A percentile compares a stretch with the other conserved stretches of the same genome.
Evolutionary conservation across 1,284 basidiomycete genomes (phyloP).

Genomic region (Pseudozyma pruni): DNA sequence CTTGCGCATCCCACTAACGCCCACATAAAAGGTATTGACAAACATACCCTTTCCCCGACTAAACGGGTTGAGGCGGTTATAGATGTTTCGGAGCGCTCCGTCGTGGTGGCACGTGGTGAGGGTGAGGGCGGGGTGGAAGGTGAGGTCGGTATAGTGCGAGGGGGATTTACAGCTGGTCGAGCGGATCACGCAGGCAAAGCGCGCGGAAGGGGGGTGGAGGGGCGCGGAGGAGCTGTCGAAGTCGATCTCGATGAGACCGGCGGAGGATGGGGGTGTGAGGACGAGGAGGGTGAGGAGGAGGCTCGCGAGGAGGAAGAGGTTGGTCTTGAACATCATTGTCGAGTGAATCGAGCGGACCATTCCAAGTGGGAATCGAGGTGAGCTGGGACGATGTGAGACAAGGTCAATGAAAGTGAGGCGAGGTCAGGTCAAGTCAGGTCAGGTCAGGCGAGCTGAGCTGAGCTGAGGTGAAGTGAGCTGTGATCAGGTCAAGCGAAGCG

Average conservation of each 20-base stretch:
- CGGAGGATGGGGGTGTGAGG: too few species aligned
- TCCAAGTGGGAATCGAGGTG: too few species aligned
- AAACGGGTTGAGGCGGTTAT: background rate
- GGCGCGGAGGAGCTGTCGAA: background rate
- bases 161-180: conserved; percentile 4
- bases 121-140: background rate
- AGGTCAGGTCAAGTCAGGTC: too few species aligned
- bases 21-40: conserved; percentile 12
- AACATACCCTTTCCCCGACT: conserved; percentile 1
- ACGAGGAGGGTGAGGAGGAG: background rate
- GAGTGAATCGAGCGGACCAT: background rate
- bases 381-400: too few species aligned
- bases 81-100: background rate
- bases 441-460: too few species aligned
- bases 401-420: too few species aligned
- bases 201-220: too few species aligned
- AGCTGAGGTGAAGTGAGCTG: too few species aligned
- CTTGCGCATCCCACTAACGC: background rate
- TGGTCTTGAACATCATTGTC: background rate
- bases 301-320: background rate
- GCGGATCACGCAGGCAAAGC: background rate
- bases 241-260: too few species aligned
- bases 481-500: too few species aligned
- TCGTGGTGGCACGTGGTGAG: conserved; percentile 6
- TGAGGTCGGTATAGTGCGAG: background rate